Evolutionary conservation across 1,284 basidiomycete genomes (phyloP), one percentile per base, ranked within the genome.

Genomic region (Ustilago curta): DNA sequence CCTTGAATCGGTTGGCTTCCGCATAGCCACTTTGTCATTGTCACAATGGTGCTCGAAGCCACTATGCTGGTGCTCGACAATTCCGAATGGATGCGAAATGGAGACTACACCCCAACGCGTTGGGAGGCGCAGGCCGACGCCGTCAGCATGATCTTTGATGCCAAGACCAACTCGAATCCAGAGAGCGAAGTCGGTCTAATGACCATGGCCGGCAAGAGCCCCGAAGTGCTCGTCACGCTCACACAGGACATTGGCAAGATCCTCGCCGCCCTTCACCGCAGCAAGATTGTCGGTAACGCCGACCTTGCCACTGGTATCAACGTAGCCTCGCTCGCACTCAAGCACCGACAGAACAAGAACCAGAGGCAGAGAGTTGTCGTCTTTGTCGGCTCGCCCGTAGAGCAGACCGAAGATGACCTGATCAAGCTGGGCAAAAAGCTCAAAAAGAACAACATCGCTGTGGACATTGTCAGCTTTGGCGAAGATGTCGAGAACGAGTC

Each of bases 341-440:
- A 99, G 86, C 96, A 99, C 85, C 89, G 97, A 66, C 94, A 96
- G 87, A 97, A 99, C 89, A 99, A 99, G 90, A 97, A 95, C 83
- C 91, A 97, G 56, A 91, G 95, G 29, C 96, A 99, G 83, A 90
- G 96, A 44, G 93, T 98, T 77, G 90, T 99, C 79, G 92, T 94
- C 47, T 97, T 99, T 80, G 90, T 96, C 61, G 95, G 91, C 23
- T 95, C 93, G 7, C 97, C 97, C 0, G 70, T 84, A 2, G 43
- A 71, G 16, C 75, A 82, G 51, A 55, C 71, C 4, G 76, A 81
- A 23, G 80, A 78, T 5, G 70, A 72, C 16, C 68, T 84, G 25
- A 87, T 93, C 77, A 91, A 90, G 85, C 89, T 99, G 18, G 96
- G 95, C 23, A 97, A 96, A 88, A 96, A 94, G 86, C 88, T 99